Evolutionary conservation across 2,329 filamentous ascomycete genomes (phyloP).

Genomic region (Tricladium varicosporioides): DNA sequence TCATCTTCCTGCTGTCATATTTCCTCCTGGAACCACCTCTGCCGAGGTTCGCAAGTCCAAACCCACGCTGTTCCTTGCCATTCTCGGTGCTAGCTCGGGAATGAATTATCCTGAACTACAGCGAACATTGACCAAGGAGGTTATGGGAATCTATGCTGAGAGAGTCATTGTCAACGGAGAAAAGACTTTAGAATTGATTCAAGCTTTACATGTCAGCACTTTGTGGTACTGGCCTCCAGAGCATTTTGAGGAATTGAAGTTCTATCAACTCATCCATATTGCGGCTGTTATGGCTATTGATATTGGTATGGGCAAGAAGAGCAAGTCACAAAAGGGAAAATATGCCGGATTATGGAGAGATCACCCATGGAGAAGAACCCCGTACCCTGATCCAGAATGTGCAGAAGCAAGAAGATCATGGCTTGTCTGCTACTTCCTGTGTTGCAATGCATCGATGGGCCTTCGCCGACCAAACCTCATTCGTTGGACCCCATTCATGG

Average conservation of each 20-base stretch:
- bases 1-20: conserved; percentile 62
- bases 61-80: conserved; percentile 67
- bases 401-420: conserved; percentile 36
- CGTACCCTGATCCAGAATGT: conserved; percentile 33
- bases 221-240: conserved; percentile 50
- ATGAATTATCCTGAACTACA: conserved; percentile 47
- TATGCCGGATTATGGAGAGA: conserved; percentile 42
- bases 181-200: conserved; percentile 50
- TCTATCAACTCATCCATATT: conserved; percentile 51
- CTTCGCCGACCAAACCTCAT: conserved; percentile 45
- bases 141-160: conserved; percentile 47
- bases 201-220: conserved; percentile 47
- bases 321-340: conserved; percentile 28
- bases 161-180: conserved; percentile 47
- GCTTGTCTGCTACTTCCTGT: conserved; percentile 36
- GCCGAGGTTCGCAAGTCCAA: conserved; percentile 55
- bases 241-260: conserved; percentile 45
- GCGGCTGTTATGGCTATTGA: conserved; percentile 48
- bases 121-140: conserved; percentile 44
- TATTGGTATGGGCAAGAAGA: conserved; percentile 35
- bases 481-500: conserved; percentile 42
- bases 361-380: conserved; percentile 42
- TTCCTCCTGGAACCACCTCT: conserved; percentile 52
- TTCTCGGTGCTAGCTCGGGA: conserved; percentile 62
- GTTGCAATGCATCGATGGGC: conserved; percentile 42